Conservation (phyloP, 805 yeast genomes). For the Candida ovalis region DNA sequence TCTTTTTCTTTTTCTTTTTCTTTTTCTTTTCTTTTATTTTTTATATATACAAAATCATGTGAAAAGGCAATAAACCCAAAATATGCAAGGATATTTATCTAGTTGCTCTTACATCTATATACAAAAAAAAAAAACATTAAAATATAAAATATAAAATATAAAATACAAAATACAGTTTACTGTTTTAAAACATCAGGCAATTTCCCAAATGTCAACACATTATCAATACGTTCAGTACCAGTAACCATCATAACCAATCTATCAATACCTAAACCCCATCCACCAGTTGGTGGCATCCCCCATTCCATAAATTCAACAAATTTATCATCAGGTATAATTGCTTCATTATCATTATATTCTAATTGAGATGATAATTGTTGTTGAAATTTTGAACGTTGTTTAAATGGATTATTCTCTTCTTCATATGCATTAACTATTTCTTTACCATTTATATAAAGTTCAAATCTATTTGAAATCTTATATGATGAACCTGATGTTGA, state of each 20-base stretch:
- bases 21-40: too few relatives aligned
- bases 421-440: constrained; percentile 94
- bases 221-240: constrained; percentile 62
- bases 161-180: constrained; percentile 24
- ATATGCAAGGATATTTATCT: too few relatives aligned
- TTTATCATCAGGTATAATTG: constrained; percentile 64
- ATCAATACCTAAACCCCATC: constrained; percentile 96
- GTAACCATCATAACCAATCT: constrained; percentile 77
- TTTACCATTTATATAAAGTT: constrained; percentile 71
- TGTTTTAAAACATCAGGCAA: constrained; percentile 67
- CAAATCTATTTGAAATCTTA: constrained; percentile 68
- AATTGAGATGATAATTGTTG: constrained; percentile 50
- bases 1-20: too few relatives aligned
- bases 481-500: constrained; percentile 26
- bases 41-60: too few relatives aligned
- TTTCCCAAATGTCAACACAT: constrained; percentile 72
- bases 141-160: neutral
- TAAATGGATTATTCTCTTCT: constrained; percentile 86
- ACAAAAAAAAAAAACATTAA: too few relatives aligned
- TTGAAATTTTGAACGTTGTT: constrained; percentile 61
- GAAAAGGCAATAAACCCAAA: too few relatives aligned
- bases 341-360: constrained; percentile 53
- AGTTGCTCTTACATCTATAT: too few relatives aligned
- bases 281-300: constrained; percentile 98
- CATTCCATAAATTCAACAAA: constrained; percentile 79